These are phyloP conservation scores for Fusarium paranaense DNA, from an alignment of 2,329 filamentous ascomycete genomes.

Conservation along the genomic window DNA sequence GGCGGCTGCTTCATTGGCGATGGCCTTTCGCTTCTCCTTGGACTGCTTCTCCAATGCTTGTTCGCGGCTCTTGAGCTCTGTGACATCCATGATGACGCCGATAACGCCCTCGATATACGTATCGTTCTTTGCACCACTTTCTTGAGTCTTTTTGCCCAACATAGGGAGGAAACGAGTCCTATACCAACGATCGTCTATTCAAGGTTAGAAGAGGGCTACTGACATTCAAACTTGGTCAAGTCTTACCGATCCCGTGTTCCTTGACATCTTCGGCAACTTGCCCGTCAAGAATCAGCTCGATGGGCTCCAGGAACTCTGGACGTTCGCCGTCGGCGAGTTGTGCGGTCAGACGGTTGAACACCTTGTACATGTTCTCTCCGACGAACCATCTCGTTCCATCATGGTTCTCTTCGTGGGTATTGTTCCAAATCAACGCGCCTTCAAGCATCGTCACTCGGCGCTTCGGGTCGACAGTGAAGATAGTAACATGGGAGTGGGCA, in stretches of 20 bases:
- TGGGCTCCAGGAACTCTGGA: conserved; percentile 65
- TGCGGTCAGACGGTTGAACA: conserved; percentile 66
- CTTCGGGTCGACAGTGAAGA: conserved; percentile 77
- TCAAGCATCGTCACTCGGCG: conserved; percentile 76
- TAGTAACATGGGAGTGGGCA: conserved; percentile 78
- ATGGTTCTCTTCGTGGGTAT: conserved; percentile 52
- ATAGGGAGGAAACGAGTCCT: conserved; percentile 78
- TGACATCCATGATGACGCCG: conserved; percentile 84
- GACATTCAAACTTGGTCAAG: background rate
- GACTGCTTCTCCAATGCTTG: conserved; percentile 70
- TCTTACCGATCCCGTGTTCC: conserved; percentile 69
- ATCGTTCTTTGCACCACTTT: conserved; percentile 58
- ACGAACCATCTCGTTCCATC: conserved; percentile 62
- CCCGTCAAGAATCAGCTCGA: conserved; percentile 74
- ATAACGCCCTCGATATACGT: conserved; percentile 76
- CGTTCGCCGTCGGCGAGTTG: conserved; percentile 57
- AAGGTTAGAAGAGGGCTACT: conserved; percentile 13
- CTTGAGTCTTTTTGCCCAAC: conserved; percentile 65
- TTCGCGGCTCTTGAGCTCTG: conserved; percentile 67
- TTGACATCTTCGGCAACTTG: conserved; percentile 69
- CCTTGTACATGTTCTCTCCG: conserved; percentile 72
- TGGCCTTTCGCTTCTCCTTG: conserved; percentile 75
- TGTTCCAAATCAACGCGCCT: conserved; percentile 71
- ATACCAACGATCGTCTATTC: conserved; percentile 71
- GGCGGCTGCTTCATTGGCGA: conserved; percentile 81